Evolutionary conservation across 768 basidiomycete species (phyloP).

Genomic region (Tulasnella sp.): DNA sequence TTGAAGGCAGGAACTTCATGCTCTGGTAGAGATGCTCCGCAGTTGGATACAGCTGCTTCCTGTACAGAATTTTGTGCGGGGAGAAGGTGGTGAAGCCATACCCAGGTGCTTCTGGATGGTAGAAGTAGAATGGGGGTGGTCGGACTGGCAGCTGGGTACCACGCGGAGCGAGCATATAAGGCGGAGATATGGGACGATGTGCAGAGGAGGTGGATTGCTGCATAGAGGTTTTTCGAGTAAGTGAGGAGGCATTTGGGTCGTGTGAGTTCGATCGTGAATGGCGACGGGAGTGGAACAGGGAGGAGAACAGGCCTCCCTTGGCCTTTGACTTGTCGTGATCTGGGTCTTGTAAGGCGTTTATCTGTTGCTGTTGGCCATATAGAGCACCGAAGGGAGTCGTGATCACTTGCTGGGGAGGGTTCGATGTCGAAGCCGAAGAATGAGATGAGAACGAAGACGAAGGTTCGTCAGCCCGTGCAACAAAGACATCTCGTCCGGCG

Average conservation of each 20-base stretch:
- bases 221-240: not conserved
- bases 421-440: slow-evolving; percentile 25
- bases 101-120: slow-evolving; percentile 23
- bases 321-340: not conserved
- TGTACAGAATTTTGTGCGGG: slow-evolving; percentile 56
- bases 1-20: slow-evolving; percentile 45
- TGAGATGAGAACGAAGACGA: slow-evolving; percentile 27
- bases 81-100: slow-evolving; percentile 60
- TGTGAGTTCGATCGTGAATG: not conserved
- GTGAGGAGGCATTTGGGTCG: not conserved
- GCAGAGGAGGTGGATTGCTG: slow-evolving; percentile 7
- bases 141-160: not conserved
- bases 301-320: not conserved
- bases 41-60: slow-evolving; percentile 57
- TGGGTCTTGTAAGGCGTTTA: not conserved
- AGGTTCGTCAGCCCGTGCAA: slow-evolving; percentile 16
- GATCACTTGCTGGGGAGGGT: slow-evolving; percentile 26
- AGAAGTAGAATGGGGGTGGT: slow-evolving; percentile 26
- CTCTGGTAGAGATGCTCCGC: slow-evolving; percentile 76
- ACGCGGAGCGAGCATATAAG: slow-evolving; percentile 25
- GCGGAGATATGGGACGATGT: slow-evolving; percentile 17
- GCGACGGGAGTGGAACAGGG: slow-evolving; percentile 7
- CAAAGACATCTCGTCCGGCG: slow-evolving; percentile 1
- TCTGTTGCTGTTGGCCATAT: not conserved
- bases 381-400: slow-evolving; percentile 5